These are phyloP conservation scores for Chrysoporthe deuterocubensis DNA, from an alignment of 2,329 filamentous ascomycete genomes.

Conservation along the genomic window DNA sequence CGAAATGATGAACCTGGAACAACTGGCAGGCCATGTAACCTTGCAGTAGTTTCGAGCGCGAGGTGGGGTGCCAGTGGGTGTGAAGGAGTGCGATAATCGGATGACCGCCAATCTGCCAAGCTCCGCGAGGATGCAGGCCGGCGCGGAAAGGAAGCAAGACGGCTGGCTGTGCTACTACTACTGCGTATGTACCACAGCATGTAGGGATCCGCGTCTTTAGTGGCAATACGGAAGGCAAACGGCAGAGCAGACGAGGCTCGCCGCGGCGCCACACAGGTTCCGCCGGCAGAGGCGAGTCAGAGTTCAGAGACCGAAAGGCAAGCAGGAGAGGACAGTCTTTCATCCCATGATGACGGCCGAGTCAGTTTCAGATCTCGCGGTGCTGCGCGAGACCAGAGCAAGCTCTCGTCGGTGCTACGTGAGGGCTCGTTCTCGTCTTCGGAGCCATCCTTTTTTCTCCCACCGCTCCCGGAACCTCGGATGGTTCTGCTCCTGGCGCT, in stretches of 20 bases:
- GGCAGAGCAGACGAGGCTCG: conserved; percentile 2
- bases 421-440: not conserved
- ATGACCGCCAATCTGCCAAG: not conserved
- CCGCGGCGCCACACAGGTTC: not conserved
- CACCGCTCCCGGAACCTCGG: not conserved
- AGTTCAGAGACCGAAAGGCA: not conserved
- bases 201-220: conserved; percentile 4
- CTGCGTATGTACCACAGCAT: not conserved
- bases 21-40: conserved; percentile 14
- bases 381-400: not conserved
- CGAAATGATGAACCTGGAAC: conserved; percentile 12
- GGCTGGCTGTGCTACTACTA: not conserved
- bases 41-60: conserved; percentile 15
- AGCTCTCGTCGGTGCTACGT: not conserved
- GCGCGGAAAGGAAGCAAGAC: not conserved
- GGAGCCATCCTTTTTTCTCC: not conserved
- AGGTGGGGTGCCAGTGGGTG: conserved; percentile 6
- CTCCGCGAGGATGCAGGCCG: not conserved
- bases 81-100: not conserved
- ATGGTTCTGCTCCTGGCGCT: not conserved
- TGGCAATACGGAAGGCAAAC: not conserved
- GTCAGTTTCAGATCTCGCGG: not conserved
- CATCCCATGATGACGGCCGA: not conserved
- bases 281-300: not conserved
- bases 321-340: not conserved